Percentiles rank a stretch among this genome's conserved stretches.
Evolutionary conservation across 805 yeast genomes (phyloP).

Genomic region (Candida silvicultrix): DNA sequence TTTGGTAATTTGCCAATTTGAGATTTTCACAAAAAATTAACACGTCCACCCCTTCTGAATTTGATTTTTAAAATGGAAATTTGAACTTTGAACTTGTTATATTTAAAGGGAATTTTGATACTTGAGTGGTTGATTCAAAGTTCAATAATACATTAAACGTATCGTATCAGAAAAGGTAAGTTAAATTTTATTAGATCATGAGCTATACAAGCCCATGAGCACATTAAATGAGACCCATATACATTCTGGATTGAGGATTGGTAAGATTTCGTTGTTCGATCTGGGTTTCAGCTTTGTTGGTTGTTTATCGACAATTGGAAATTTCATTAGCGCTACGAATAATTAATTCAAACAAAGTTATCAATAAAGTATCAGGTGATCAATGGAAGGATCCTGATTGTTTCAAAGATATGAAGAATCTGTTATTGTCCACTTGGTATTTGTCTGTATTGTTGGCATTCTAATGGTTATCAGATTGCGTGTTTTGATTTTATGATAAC

Average conservation of each 20-base stretch:
- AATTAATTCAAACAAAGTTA: no score
- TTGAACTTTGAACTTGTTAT: background rate
- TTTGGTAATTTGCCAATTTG: background rate
- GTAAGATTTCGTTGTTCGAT: background rate
- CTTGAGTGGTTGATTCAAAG: background rate
- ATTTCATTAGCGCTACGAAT: background rate
- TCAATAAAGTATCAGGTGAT: no score
- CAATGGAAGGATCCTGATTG: no score
- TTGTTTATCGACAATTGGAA: background rate
- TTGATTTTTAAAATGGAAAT: background rate
- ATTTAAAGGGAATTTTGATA: background rate
- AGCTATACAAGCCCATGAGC: no score
- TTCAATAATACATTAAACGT: background rate
- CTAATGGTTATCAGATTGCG: background rate
- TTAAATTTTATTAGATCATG: no score
- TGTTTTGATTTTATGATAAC: background rate
- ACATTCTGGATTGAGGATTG: background rate
- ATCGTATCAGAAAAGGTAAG: background rate
- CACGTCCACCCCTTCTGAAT: conserved; percentile 1
- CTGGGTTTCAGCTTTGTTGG: background rate
- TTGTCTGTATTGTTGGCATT: no score
- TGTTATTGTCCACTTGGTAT: background rate
- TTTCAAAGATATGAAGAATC: no score
- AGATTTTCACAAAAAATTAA: background rate
- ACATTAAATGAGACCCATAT: no score